A percentile compares a stretch with the other conserved stretches of the same genome.
These are phyloP conservation scores for Rhytidiadelphus loreus DNA, from an alignment of 225 moss, liverwort and hornwort species.

Conservation along the genomic window DNA sequence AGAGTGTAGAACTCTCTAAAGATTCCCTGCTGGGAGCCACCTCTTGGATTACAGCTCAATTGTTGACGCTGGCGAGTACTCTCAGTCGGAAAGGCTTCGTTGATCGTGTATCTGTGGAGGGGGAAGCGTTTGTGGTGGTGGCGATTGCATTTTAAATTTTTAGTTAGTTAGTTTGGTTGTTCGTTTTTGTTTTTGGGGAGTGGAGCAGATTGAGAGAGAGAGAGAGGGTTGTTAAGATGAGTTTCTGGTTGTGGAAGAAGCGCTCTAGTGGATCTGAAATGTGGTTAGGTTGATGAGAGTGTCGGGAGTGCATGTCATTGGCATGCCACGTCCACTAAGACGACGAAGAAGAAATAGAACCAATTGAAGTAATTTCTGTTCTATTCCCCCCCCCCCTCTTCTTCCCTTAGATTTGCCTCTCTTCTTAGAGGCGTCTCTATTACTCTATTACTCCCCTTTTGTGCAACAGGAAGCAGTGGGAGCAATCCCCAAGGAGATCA, in stretches of 20 bases:
- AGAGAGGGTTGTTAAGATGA: not conserved
- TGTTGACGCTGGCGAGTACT: not conserved
- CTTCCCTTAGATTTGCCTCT: not conserved
- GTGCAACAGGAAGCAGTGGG: not conserved
- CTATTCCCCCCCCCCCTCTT: too few relatives aligned
- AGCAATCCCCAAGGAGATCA: not conserved
- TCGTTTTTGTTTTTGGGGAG: not conserved
- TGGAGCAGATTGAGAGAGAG: not conserved
- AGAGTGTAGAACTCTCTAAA: not conserved
- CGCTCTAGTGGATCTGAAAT: conserved; percentile 14
- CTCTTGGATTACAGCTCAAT: not conserved
- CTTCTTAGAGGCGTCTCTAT: not conserved
- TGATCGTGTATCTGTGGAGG: not conserved
- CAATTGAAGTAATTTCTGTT: not conserved
- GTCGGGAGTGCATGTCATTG: conserved; percentile 19
- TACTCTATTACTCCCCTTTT: not conserved
- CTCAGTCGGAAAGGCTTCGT: not conserved
- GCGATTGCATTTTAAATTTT: not conserved
- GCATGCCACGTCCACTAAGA: conserved; percentile 1
- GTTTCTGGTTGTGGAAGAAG: not conserved
- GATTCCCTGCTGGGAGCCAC: not conserved
- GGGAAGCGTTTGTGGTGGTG: not conserved
- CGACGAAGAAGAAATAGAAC: not conserved
- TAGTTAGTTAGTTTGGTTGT: not conserved
- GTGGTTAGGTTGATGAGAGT: conserved; percentile 5